Conservation (phyloP, 73 alveolate genomes). For the Diophrys appendiculata region DNA sequence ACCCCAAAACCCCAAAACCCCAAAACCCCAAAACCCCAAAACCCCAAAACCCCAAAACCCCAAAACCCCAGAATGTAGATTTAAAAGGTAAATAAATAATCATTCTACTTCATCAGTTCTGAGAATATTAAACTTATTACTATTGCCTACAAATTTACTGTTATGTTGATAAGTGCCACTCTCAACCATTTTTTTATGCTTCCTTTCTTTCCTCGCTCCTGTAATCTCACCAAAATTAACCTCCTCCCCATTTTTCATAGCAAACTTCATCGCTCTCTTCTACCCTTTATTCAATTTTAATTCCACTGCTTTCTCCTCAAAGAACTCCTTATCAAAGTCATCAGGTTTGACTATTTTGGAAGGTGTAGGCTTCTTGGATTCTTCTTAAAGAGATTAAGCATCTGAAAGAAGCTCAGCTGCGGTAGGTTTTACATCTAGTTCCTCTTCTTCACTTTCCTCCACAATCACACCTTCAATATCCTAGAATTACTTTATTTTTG, state of each 20-base stretch:
- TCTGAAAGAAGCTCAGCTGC: no score
- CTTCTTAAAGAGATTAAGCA: background rate
- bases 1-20: no score
- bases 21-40: no score
- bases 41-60: no score
- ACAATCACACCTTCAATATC: slow-evolving; percentile 5
- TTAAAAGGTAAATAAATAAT: no score
- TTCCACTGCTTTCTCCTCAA: slow-evolving; percentile 2
- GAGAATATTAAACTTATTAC: background rate
- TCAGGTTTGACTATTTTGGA: slow-evolving; percentile 7
- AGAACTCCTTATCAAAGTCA: slow-evolving; percentile 40
- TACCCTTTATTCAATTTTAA: slow-evolving; percentile 52
- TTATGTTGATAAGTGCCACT: background rate
- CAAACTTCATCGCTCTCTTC: slow-evolving; percentile 60
- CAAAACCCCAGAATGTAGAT: no score
- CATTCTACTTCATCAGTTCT: no score
- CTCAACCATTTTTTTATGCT: background rate
- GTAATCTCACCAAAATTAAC: slow-evolving; percentile 11
- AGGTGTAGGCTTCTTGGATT: background rate
- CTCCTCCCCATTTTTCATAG: slow-evolving; percentile 49
- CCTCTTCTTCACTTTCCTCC: slow-evolving; percentile 28
- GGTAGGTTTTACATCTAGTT: background rate
- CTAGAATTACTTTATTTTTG: slow-evolving; percentile 2
- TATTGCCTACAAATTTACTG: background rate
- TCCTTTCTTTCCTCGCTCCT: background rate